These are phyloP conservation scores for Trichothecium roseum DNA, from an alignment of 2,329 filamentous ascomycete species.

Conservation along the genomic window DNA sequence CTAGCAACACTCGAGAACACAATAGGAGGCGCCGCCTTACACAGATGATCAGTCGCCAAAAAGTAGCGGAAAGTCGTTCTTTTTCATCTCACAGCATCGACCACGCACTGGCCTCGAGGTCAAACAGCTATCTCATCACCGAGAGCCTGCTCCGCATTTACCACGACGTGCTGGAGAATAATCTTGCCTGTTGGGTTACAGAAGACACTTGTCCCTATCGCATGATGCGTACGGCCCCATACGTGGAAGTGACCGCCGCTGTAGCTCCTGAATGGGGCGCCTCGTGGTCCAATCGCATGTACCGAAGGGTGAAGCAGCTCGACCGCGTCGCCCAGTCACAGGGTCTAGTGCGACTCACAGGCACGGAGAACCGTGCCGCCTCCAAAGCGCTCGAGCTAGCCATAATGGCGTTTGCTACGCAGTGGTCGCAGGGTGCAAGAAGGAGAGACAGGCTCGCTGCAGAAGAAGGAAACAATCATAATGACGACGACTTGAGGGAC, in stretches of 20 bases:
- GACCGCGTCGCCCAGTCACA: conserved; percentile 30
- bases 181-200: conserved; percentile 41
- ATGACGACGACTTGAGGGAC: conserved; percentile 12
- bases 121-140: conserved; percentile 24
- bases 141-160: conserved; percentile 36
- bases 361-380: conserved; percentile 29
- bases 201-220: conserved; percentile 41
- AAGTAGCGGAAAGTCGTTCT: neutral
- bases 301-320: conserved; percentile 34
- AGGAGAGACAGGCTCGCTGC: neutral
- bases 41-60: conserved; percentile 1
- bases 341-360: conserved; percentile 27
- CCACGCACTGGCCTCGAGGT: conserved; percentile 10
- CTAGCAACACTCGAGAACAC: neutral
- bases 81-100: conserved; percentile 3
- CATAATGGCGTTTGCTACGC: conserved; percentile 42
- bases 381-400: conserved; percentile 34
- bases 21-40: neutral
- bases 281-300: conserved; percentile 36
- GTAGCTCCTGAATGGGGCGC: conserved; percentile 22
- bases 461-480: neutral
- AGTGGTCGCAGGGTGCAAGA: conserved; percentile 21
- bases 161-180: conserved; percentile 43
- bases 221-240: conserved; percentile 12
- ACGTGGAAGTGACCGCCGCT: conserved; percentile 8